Evolutionary conservation across 202 grass and related monocot species (phyloP).

Genomic region (Schoenoplectus tabernaemontani): DNA sequence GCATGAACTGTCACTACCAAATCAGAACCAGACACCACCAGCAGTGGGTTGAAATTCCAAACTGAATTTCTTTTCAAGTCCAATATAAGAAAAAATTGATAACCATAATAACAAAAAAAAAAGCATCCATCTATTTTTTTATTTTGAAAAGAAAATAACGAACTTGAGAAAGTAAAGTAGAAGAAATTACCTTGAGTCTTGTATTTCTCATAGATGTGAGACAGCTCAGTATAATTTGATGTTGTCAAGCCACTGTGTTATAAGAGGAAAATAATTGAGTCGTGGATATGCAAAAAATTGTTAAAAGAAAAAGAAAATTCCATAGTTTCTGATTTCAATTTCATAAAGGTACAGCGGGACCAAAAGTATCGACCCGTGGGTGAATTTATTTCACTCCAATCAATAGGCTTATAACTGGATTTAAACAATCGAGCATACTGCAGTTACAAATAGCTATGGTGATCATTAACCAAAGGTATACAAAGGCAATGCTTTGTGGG

Average conservation of each 20-base stretch:
- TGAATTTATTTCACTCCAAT: background rate
- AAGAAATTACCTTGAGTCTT: constrained; percentile 76
- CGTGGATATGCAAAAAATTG: background rate
- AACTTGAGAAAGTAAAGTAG: background rate
- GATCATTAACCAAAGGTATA: background rate
- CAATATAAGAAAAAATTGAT: background rate
- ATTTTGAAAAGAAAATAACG: background rate
- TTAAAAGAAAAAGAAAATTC: background rate
- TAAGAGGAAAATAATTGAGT: constrained; percentile 18
- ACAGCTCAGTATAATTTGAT: constrained; percentile 90
- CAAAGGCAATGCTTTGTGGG: background rate
- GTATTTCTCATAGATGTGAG: constrained; percentile 98
- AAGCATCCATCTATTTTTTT: background rate
- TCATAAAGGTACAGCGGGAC: background rate
- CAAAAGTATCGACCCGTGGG: background rate
- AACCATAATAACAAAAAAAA: constrained; percentile 18
- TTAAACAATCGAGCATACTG: background rate
- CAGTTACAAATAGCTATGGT: no score
- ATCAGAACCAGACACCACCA: background rate
- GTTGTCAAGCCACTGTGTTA: constrained; percentile 74
- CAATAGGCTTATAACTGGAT: background rate
- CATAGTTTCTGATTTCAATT: background rate
- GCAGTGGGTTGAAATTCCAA: background rate
- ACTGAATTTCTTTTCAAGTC: background rate
- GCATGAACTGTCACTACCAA: background rate